These are phyloP conservation scores for Fusarium napiforme DNA, from an alignment of 2,329 filamentous ascomycete genomes.

Conservation along the genomic window DNA sequence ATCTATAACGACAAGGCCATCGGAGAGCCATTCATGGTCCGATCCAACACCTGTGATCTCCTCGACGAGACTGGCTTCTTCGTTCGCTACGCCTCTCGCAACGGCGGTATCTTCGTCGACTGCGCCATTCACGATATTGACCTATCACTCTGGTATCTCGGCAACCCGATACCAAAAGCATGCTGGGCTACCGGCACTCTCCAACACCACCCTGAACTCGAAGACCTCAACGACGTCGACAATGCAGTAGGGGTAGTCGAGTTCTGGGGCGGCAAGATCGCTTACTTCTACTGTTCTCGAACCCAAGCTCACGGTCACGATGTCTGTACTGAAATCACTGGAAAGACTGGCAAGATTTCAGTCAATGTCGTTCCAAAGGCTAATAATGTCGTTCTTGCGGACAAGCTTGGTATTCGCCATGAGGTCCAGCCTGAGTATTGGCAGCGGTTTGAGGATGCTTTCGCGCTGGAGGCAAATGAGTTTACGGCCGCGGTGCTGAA, in stretches of 20 bases:
- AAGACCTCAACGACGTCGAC: conserved; percentile 42
- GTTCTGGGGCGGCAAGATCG: conserved; percentile 72
- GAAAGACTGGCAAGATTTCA: conserved; percentile 70
- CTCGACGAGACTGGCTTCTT: conserved; percentile 74
- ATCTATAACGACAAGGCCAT: conserved; percentile 62
- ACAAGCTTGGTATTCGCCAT: conserved; percentile 58
- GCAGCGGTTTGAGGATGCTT: conserved; percentile 70
- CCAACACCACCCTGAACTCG: conserved; percentile 42
- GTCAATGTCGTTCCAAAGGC: conserved; percentile 68
- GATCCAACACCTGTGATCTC: conserved; percentile 75
- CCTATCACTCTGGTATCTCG: conserved; percentile 46
- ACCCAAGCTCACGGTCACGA: conserved; percentile 76
- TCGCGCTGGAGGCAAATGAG: conserved; percentile 71
- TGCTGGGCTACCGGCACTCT: conserved; percentile 27
- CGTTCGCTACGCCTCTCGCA: conserved; percentile 71
- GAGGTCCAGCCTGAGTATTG: conserved; percentile 72
- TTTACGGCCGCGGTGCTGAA: conserved; percentile 65
- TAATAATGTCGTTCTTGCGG: conserved; percentile 65
- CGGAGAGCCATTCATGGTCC: conserved; percentile 68
- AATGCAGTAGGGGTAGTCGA: conserved; percentile 66
- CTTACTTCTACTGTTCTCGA: conserved; percentile 70
- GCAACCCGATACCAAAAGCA: conserved; percentile 23
- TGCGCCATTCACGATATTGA: conserved; percentile 75
- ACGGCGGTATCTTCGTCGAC: conserved; percentile 76
- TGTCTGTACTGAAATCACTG: conserved; percentile 70